Base-by-base conservation (phyloP, 805 yeast genomes). In the Pichia membranifaciens region DNA sequence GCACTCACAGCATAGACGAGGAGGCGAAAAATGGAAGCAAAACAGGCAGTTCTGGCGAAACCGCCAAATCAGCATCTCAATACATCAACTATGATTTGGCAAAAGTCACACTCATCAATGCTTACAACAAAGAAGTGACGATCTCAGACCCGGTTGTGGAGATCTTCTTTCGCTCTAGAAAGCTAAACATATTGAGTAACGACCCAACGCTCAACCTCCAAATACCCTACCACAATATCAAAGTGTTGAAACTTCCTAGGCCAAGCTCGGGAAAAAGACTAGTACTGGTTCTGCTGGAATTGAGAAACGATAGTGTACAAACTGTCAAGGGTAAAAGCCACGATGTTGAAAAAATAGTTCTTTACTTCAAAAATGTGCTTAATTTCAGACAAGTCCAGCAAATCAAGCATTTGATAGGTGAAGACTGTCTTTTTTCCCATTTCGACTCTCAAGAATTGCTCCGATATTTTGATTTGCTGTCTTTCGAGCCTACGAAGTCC, bases 141-240 rank as follows among this genome's bases (percentile, higher is more conserved):
- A 25, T 25, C 10, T 25, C 29, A 25, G 29, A 34, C n/a, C 20
- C 17, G n/a, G 9, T 34, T 13, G 8, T 36, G 22, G 17, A 15
- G 12, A 9, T 36, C 7, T 16, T 17, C 18, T 40, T 40, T 9
- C 29, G 21, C 4, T 13, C 23, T 3, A 28, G 22, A 8, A 40
- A 40, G 18, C 21, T 40, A 12, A 28, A 15, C 20, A 28, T 40
- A 5, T 29, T n/a, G 5, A 17, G 20, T 40, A 23, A 40, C 20
- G 34, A 25, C 17, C 23, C 18, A 13, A 7, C 39, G 18, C 9
- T 40, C 3, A 16, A 40, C 15, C n/a, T 35, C 2, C 20, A 43
- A 16, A 2, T 23, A 10, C 40, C 45, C 4, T 43, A 35, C 35
- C 32, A 43, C 29, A 43, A 28, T n/a, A 43, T 43, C 22, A 35